phyloP scores from a whole-genome alignment of 352 stramenopile genomes.

The Pythium sukuiense region DNA sequence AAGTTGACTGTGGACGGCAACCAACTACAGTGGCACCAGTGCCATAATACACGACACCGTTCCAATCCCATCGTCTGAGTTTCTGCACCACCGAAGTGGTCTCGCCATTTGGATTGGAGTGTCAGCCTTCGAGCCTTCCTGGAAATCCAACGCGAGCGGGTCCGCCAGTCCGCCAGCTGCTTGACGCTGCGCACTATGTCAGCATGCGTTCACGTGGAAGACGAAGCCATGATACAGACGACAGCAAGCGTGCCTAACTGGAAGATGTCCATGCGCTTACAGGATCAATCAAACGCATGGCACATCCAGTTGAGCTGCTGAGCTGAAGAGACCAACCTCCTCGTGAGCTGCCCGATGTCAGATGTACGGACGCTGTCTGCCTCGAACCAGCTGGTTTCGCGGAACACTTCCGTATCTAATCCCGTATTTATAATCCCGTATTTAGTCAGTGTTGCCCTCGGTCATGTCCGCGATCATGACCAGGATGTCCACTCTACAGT shows the following conservation, averaged over 20 bases:
- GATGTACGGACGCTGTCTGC: not conserved
- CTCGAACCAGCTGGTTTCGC: not conserved
- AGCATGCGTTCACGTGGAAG: not conserved
- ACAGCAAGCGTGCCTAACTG: not conserved
- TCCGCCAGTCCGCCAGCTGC: conserved; percentile 4
- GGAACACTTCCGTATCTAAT: not conserved
- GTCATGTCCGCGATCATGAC: not conserved
- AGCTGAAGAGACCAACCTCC: not conserved
- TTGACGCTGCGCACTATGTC: not conserved
- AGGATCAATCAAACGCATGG: not conserved
- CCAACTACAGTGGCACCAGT: not conserved
- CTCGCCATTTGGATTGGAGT: not conserved
- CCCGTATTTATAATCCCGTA: no score
- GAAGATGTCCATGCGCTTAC: not conserved
- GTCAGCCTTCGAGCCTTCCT: not conserved
- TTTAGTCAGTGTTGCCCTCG: not conserved
- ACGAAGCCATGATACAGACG: not conserved
- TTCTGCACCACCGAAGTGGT: not conserved
- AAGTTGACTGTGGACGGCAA: not conserved
- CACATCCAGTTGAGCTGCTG: not conserved
- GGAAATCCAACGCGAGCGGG: conserved; percentile 22
- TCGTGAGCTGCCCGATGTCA: conserved; percentile 1
- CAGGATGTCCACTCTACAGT: not conserved
- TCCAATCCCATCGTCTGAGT: not conserved
- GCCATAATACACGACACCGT: not conserved